phyloP scores from a whole-genome alignment of 805 yeast genomes.

The Pichia membranifaciens region DNA sequence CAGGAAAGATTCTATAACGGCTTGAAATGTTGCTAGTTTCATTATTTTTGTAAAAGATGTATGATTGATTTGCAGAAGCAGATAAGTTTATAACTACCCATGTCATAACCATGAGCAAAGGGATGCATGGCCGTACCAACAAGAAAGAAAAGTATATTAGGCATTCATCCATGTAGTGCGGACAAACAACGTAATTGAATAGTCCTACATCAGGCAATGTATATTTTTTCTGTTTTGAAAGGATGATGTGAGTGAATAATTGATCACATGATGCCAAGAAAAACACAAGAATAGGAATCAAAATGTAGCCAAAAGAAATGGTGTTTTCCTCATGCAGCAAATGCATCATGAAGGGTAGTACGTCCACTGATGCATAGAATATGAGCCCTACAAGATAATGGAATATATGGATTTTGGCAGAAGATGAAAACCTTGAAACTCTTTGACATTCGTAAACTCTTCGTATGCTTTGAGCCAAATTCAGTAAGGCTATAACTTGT shows the following conservation, averaged over 20 bases:
- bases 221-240: slow-evolving; percentile 49
- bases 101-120: slow-evolving; percentile 24
- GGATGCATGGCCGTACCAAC: slow-evolving; percentile 14
- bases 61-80: slow-evolving; percentile 50
- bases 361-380: slow-evolving; percentile 48
- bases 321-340: background rate
- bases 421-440: slow-evolving; percentile 41
- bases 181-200: slow-evolving; percentile 48
- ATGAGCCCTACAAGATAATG: slow-evolving; percentile 63
- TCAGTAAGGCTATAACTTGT: slow-evolving; percentile 15
- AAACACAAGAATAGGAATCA: slow-evolving; percentile 23
- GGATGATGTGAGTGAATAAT: slow-evolving; percentile 41
- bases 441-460: slow-evolving; percentile 49
- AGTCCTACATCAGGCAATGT: slow-evolving; percentile 47
- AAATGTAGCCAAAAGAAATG: too few species aligned
- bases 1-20: slow-evolving; percentile 26
- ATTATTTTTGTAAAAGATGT: slow-evolving; percentile 36
- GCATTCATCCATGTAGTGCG: slow-evolving; percentile 69
- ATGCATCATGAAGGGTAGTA: slow-evolving; percentile 23
- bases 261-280: slow-evolving; percentile 40
- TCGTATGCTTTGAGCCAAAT: slow-evolving; percentile 48
- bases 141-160: slow-evolving; percentile 39
- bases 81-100: slow-evolving; percentile 46
- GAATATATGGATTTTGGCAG: slow-evolving; percentile 53
- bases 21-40: slow-evolving; percentile 12